Percentiles rank a stretch among this genome's conserved stretches.
Evolutionary conservation across 2,329 filamentous ascomycete species (phyloP).

Genomic region (Aspergillus alliaceus): DNA sequence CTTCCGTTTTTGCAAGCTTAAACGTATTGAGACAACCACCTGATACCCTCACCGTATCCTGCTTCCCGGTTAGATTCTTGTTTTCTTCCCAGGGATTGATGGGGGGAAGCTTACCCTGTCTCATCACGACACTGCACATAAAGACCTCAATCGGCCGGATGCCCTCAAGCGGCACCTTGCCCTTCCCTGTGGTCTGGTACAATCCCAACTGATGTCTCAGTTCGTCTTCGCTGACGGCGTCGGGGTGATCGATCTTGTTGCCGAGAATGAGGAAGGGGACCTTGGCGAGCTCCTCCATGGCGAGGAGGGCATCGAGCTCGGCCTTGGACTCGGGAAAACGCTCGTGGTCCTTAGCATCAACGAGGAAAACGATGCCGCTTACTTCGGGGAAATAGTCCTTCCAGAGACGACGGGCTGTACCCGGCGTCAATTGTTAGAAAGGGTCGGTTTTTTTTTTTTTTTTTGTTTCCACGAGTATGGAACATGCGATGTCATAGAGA

Average conservation of each 20-base stretch:
- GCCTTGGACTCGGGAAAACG: conserved; percentile 92
- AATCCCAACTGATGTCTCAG: conserved; percentile 87
- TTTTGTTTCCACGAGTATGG: not conserved
- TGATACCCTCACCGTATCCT: conserved; percentile 86
- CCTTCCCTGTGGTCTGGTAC: conserved; percentile 96
- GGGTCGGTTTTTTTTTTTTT: not conserved
- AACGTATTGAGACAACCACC: conserved; percentile 91
- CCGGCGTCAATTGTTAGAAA: conserved; percentile 24
- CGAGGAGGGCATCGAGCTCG: conserved; percentile 90
- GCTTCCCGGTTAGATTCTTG: not conserved
- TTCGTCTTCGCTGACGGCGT: conserved; percentile 93
- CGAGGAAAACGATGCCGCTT: conserved; percentile 93
- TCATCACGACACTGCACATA: conserved; percentile 99
- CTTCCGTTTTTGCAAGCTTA: conserved; percentile 49
- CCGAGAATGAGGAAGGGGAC: conserved; percentile 94
- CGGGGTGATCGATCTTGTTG: conserved; percentile 99
- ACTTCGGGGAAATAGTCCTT: conserved; percentile 97
- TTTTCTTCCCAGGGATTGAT: not conserved
- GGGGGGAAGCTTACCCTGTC: conserved; percentile 66
- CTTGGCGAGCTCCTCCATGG: conserved; percentile 95
- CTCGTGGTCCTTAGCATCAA: conserved; percentile 96
- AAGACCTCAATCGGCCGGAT: conserved; percentile 96
- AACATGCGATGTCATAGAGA: too few relatives aligned
- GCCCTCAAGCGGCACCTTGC: conserved; percentile 87
- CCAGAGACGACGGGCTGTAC: conserved; percentile 78